phyloP scores from a whole-genome alignment of 495 filamentous ascomycete species.

The Penicillium bovifimosum region DNA sequence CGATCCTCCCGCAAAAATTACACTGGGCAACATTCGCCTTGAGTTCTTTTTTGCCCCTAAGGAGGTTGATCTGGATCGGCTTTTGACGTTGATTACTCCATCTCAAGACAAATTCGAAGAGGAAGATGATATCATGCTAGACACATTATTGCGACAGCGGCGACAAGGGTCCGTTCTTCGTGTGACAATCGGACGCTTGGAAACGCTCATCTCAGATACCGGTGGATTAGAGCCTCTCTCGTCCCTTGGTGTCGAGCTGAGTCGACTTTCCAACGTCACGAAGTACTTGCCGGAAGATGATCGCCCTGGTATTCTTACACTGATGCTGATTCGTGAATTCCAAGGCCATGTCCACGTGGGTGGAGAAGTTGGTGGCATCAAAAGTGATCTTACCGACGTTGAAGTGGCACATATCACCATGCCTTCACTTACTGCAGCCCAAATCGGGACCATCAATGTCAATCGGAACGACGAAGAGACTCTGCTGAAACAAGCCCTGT shows the following conservation, averaged over 20 bases:
- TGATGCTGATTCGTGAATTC: constrained; percentile 59
- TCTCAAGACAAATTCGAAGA: constrained; percentile 88
- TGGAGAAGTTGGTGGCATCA: constrained; percentile 59
- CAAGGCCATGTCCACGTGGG: constrained; percentile 53
- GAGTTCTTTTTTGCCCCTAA: constrained; percentile 71
- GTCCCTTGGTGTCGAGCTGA: constrained; percentile 69
- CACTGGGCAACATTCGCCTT: constrained; percentile 59
- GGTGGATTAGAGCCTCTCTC: constrained; percentile 58
- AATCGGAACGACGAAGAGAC: constrained; percentile 63
- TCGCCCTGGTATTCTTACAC: constrained; percentile 77
- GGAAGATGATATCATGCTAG: constrained; percentile 90
- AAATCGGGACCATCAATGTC: constrained; percentile 54
- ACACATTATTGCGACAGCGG: constrained; percentile 84
- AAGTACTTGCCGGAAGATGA: constrained; percentile 97
- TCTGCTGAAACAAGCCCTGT: constrained; percentile 53
- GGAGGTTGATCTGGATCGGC: constrained; percentile 71
- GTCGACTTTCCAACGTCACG: constrained; percentile 75
- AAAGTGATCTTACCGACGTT: constrained; percentile 49
- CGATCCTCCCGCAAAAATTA: constrained; percentile 48
- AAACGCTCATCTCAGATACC: constrained; percentile 51
- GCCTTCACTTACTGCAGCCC: constrained; percentile 72
- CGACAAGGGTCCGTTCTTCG: constrained; percentile 83
- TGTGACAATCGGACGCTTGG: constrained; percentile 56
- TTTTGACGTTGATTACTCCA: constrained; percentile 82
- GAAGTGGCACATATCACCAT: constrained; percentile 81